Evolutionary conservation across 169 alveolate genomes (phyloP), one percentile per base, ranked within the genome.

Genomic region (Plasmodium relictum): DNA sequence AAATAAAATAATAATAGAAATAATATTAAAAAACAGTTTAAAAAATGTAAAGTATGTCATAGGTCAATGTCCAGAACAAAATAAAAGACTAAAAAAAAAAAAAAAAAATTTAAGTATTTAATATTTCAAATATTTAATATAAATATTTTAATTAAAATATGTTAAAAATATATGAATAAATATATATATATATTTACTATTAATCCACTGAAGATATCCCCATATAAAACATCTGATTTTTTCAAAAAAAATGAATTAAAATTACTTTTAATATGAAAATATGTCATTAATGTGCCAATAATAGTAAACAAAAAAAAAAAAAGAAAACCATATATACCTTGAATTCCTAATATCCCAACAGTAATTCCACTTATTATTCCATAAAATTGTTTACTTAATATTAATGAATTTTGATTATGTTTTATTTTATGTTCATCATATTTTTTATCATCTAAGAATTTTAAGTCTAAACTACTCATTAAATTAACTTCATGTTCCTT

Each of bases 301-400:
- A 44, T 14, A 0, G 89, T 78, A 42, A 78, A 78, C 48, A 65
- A n/a, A 16, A 73, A 26, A 78, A 78, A 78, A 37, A 78, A n/a
- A 41, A 78, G 63, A 78, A 78, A 78, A 48, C 89, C 89, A 14
- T 63, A 50, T 6, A 69, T 78, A 2, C 89, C 89, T 65, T 78
- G 89, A 69, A 78, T 39, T 58, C 89, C 89, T 52, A 78, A 65
- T 45, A 78, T 78, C 8, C 89, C 89, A 48, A 50, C 80, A 48
- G 89, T 78, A 26, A 78, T 78, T 45, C 89, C 89, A 42, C 89
- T 73, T 26, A 78, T 78, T 48, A 78, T 78, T n/a, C 89, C 89
- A 58, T 78, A 58, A 66, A 78, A 78, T 56, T 78, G 89, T 50
- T 66, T 78, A 41, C 89, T 78, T 54, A 78, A 39, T 45, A 78